Conservation (phyloP, 345 rosid genomes). For the Sisymbrium altissimum region DNA sequence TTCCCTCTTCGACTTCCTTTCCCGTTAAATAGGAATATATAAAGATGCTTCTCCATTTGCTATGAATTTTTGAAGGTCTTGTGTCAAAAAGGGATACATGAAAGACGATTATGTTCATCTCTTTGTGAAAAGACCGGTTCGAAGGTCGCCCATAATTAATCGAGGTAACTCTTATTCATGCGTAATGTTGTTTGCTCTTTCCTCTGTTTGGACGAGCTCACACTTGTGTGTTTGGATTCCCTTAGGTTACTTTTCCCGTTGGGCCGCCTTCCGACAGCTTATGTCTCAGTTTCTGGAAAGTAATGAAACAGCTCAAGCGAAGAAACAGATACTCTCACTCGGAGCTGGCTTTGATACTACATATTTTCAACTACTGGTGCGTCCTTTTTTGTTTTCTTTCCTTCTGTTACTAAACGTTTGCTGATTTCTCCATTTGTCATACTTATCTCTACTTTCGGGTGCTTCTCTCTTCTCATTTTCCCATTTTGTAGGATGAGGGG, state of each 20-base stretch:
- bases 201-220: slow-evolving; percentile 10
- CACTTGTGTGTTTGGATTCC: not conserved
- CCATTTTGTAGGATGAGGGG: slow-evolving; percentile 69
- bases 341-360: slow-evolving; percentile 97
- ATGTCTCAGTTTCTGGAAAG: slow-evolving; percentile 71
- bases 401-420: not conserved
- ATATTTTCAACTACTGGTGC: slow-evolving; percentile 82
- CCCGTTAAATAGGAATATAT: not conserved
- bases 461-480: slow-evolving; percentile 1
- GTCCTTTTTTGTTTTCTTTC: not conserved
- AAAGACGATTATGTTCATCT: slow-evolving; percentile 82
- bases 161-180: slow-evolving; percentile 52
- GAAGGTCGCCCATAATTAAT: slow-evolving; percentile 90
- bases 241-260: slow-evolving; percentile 90
- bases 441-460: not conserved
- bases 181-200: not conserved
- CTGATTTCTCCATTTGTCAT: not conserved
- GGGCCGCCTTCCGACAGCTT: slow-evolving; percentile 93
- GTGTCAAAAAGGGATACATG: slow-evolving; percentile 84
- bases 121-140: slow-evolving; percentile 82
- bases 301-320: slow-evolving; percentile 28
- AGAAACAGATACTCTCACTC: slow-evolving; percentile 88
- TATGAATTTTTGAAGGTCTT: slow-evolving; percentile 57
- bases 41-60: not conserved
- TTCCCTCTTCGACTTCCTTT: not conserved